A percentile compares a stretch with the other conserved stretches of the same genome.
Evolutionary conservation across 805 yeast genomes (phyloP).

Genomic region (Saccharomycopsis babjevae): DNA sequence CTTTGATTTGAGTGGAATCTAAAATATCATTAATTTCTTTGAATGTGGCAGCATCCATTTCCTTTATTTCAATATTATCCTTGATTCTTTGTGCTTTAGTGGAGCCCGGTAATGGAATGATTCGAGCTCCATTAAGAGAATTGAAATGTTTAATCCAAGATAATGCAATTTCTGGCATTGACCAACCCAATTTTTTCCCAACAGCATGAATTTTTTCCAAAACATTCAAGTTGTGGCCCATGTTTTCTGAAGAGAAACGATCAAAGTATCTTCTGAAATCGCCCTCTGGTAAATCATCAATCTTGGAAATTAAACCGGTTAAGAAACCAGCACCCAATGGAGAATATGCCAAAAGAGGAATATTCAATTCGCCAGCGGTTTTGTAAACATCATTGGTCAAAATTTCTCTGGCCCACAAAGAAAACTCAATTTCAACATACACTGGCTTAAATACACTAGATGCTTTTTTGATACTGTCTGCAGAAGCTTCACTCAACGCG

Average conservation of each 20-base stretch:
- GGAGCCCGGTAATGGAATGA: conserved; percentile 78
- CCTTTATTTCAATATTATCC: conserved; percentile 43
- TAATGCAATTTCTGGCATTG: conserved; percentile 60
- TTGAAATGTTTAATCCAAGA: conserved; percentile 49
- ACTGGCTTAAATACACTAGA: conserved; percentile 44
- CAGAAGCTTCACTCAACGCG: conserved; percentile 66
- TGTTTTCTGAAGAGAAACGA: conserved; percentile 49
- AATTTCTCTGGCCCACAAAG: conserved; percentile 58
- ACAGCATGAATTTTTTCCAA: conserved; percentile 38
- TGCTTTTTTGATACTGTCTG: conserved; percentile 51
- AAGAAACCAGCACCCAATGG: conserved; percentile 76
- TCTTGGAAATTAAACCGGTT: conserved; percentile 46
- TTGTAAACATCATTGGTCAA: conserved; percentile 52
- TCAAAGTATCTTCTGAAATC: conserved; percentile 46
- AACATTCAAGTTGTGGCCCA: conserved; percentile 40
- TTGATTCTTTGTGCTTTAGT: conserved; percentile 48
- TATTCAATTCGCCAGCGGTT: conserved; percentile 42
- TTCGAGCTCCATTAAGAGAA: conserved; percentile 19
- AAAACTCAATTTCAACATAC: conserved; percentile 71
- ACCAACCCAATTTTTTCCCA: conserved; percentile 36
- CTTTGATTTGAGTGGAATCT: conserved; percentile 36
- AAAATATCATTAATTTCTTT: conserved; percentile 40
- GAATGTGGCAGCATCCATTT: conserved; percentile 49
- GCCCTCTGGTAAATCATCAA: conserved; percentile 40
- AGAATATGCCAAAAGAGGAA: conserved; percentile 72